Percentiles rank a stretch among this genome's conserved stretches.
phyloP scores from a whole-genome alignment of 768 basidiomycete genomes.

The Leccinum fibrillosum region DNA sequence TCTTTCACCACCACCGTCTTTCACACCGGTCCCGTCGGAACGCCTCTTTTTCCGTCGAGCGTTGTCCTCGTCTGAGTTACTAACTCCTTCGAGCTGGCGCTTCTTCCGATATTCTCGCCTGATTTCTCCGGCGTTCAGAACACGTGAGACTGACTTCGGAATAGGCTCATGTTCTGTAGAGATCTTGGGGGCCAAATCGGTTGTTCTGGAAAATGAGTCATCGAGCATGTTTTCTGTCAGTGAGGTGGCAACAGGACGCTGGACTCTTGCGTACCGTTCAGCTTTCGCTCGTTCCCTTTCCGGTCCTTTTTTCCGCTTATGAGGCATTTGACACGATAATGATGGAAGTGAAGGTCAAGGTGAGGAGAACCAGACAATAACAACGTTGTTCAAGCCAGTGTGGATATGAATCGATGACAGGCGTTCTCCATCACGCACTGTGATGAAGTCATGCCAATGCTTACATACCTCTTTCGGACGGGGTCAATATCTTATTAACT shows the following conservation, averaged over 20 bases:
- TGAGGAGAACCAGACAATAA: slow-evolving; percentile 1
- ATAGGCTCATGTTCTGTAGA: slow-evolving; percentile 53
- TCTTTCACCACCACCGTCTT: slow-evolving; percentile 9
- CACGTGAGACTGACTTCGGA: slow-evolving; percentile 65
- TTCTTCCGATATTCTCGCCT: slow-evolving; percentile 56
- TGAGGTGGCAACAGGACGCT: not conserved
- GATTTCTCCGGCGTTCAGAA: slow-evolving; percentile 60
- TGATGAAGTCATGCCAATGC: slow-evolving; percentile 16
- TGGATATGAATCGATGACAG: not conserved
- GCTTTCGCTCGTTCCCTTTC: slow-evolving; percentile 41
- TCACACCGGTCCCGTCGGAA: slow-evolving; percentile 19
- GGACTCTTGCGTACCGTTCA: slow-evolving; percentile 37
- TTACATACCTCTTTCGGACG: not conserved
- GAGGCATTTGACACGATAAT: slow-evolving; percentile 50
- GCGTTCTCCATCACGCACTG: not conserved
- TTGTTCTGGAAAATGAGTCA: slow-evolving; percentile 36
- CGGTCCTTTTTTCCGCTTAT: slow-evolving; percentile 59
- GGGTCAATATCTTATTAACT: slow-evolving; percentile 1
- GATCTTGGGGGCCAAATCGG: slow-evolving; percentile 48
- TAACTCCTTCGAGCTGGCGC: slow-evolving; percentile 30
- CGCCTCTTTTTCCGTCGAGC: slow-evolving; percentile 28
- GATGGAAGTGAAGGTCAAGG: slow-evolving; percentile 9
- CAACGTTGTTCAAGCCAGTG: slow-evolving; percentile 12
- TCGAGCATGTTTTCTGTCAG: not conserved
- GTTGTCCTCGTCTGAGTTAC: slow-evolving; percentile 26